These are phyloP conservation scores for Castanopsis chinensis DNA, from an alignment of 306 rosid species.

Conservation along the genomic window DNA sequence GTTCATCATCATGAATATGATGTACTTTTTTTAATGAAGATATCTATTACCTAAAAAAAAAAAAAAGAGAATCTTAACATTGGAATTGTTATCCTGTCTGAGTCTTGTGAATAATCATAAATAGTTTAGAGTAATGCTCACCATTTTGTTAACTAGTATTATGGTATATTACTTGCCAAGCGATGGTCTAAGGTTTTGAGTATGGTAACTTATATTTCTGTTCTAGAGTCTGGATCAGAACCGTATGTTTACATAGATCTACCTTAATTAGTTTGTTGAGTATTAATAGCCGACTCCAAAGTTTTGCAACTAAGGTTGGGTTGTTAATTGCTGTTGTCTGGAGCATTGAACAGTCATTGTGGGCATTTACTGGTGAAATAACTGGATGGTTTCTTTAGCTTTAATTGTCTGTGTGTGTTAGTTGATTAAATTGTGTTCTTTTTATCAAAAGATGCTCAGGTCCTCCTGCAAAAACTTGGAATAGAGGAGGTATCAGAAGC, in stretches of 20 bases:
- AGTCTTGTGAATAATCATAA: not conserved
- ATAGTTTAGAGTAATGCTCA: not conserved
- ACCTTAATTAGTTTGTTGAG: too few relatives aligned
- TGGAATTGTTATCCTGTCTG: not conserved
- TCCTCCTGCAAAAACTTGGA: not conserved
- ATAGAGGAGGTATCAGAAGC: not conserved
- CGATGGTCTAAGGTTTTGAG: not conserved
- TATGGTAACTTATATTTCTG: not conserved
- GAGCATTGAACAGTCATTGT: not conserved
- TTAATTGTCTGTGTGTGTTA: slow-evolving; percentile 14
- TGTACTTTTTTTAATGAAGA: too few relatives aligned
- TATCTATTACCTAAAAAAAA: too few relatives aligned
- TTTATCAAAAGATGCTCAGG: not conserved
- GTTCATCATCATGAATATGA: too few relatives aligned
- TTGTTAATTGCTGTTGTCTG: slow-evolving; percentile 1
- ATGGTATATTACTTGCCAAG: not conserved
- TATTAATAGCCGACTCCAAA: too few relatives aligned
- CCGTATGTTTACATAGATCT: too few relatives aligned
- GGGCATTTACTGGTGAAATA: not conserved
- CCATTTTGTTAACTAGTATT: not conserved
- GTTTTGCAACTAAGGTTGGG: not conserved
- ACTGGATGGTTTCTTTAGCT: slow-evolving; percentile 1
- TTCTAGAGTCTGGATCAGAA: not conserved
- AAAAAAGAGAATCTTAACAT: too few relatives aligned
- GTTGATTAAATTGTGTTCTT: not conserved